phyloP scores from a whole-genome alignment of 169 alveolate genomes.

The Ichthyophthirius multifiliis region DNA sequence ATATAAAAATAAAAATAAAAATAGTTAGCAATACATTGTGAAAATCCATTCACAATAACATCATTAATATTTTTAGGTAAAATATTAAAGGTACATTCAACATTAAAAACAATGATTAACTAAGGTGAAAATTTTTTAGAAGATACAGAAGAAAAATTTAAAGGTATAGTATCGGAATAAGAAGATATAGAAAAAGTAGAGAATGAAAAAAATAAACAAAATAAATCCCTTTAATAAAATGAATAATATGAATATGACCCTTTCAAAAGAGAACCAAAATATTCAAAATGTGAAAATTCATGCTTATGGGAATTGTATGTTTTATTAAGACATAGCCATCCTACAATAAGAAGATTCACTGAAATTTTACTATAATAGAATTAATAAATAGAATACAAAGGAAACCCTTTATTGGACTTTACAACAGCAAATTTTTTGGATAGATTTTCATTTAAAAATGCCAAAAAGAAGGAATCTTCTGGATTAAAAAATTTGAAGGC shows the following conservation, averaged over 20 bases:
- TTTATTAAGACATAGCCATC: constrained; percentile 69
- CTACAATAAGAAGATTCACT: constrained; percentile 77
- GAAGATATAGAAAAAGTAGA: constrained; percentile 7
- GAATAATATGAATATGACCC: constrained; percentile 68
- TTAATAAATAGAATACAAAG: constrained; percentile 55
- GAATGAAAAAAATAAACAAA: background rate
- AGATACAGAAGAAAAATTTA: constrained; percentile 55
- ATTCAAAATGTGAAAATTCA: constrained; percentile 70
- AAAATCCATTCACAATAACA: constrained; percentile 69
- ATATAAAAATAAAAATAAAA: background rate
- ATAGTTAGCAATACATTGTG: constrained; percentile 50
- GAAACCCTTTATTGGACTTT: constrained; percentile 84
- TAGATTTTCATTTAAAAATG: constrained; percentile 67
- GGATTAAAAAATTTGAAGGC: constrained; percentile 45
- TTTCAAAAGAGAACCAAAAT: constrained; percentile 79
- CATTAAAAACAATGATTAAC: constrained; percentile 4
- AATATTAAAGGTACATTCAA: constrained; percentile 39
- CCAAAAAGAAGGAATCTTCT: constrained; percentile 58
- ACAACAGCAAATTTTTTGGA: constrained; percentile 75
- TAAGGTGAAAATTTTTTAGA: constrained; percentile 9
- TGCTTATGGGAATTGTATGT: constrained; percentile 62
- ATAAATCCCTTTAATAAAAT: constrained; percentile 27
- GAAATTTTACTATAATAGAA: constrained; percentile 48
- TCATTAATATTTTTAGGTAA: constrained; percentile 64
- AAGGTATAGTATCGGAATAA: constrained; percentile 36